These are phyloP conservation scores for Penicillium waksmanii DNA, from an alignment of 495 filamentous ascomycete species.

Conservation along the genomic window DNA sequence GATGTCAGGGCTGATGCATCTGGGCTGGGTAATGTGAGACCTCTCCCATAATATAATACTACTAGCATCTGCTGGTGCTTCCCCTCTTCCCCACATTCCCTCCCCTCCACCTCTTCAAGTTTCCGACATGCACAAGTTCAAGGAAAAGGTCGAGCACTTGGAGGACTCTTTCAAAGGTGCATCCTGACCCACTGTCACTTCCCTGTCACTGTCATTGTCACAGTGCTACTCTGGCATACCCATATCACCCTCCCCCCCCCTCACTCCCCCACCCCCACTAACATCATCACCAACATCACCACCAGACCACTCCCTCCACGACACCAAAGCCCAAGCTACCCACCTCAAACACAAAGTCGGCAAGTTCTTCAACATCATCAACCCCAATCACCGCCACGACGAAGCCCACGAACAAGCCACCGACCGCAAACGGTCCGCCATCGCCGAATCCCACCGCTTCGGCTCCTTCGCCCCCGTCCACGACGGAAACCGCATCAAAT, in stretches of 20 bases:
- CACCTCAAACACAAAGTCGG: constrained; percentile 67
- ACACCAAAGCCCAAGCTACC: constrained; percentile 49
- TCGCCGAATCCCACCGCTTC: constrained; percentile 80
- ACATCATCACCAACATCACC: not conserved
- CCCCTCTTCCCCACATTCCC: constrained; percentile 6
- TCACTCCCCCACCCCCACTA: not conserved
- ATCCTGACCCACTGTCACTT: not conserved
- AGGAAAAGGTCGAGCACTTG: constrained; percentile 34
- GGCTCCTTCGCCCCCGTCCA: constrained; percentile 82
- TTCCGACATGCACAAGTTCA: constrained; percentile 39
- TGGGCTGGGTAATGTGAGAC: too few relatives aligned
- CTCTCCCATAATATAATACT: too few relatives aligned
- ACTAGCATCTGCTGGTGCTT: too few relatives aligned
- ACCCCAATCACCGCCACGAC: constrained; percentile 91
- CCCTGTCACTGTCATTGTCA: not conserved
- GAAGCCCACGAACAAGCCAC: constrained; percentile 86
- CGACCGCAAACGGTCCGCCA: constrained; percentile 74
- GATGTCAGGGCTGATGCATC: too few relatives aligned
- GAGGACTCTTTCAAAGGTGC: constrained; percentile 41
- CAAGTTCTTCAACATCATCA: constrained; percentile 75
- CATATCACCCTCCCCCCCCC: not conserved
- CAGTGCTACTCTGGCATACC: not conserved
- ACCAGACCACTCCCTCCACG: constrained; percentile 47
- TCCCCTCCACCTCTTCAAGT: constrained; percentile 8
- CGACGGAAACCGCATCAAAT: constrained; percentile 87